These are phyloP conservation scores for Saccharomyces mikatae DNA, from an alignment of 805 yeast species.

Conservation along the genomic window DNA sequence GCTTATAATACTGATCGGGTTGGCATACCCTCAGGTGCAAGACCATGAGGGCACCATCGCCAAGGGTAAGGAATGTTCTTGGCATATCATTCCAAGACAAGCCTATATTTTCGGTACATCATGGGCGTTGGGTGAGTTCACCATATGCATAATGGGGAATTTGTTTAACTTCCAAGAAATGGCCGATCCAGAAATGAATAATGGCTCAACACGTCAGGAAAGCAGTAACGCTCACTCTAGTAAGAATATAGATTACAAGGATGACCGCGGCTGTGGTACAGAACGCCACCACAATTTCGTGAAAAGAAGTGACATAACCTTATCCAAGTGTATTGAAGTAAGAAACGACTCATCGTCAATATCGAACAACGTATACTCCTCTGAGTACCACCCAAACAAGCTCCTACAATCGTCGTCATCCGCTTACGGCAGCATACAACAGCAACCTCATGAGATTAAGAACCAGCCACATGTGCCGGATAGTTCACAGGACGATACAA, in stretches of 20 bases:
- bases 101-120: slow-evolving; percentile 33
- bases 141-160: slow-evolving; percentile 21
- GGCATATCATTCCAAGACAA: slow-evolving; percentile 37
- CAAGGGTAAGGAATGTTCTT: slow-evolving; percentile 6
- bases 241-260: not conserved
- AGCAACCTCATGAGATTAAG: not conserved
- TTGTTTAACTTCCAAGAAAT: slow-evolving; percentile 24
- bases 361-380: slow-evolving; percentile 26
- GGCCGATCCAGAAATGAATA: not conserved
- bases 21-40: slow-evolving; percentile 36
- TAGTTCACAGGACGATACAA: slow-evolving; percentile 4
- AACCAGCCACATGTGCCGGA: not conserved
- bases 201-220: not conserved
- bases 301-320: slow-evolving; percentile 27
- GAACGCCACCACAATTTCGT: not conserved
- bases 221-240: not conserved
- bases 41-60: slow-evolving; percentile 9
- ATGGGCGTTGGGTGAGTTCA: slow-evolving; percentile 31
- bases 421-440: not conserved
- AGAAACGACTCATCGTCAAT: slow-evolving; percentile 30
- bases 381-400: slow-evolving; percentile 11
- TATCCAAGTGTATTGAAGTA: slow-evolving; percentile 32
- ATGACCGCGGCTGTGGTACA: not conserved
- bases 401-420: slow-evolving; percentile 5
- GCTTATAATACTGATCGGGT: slow-evolving; percentile 29